Base-by-base conservation (phyloP, 148 eudicot genomes). In the Pharnaceum exiguum region DNA sequence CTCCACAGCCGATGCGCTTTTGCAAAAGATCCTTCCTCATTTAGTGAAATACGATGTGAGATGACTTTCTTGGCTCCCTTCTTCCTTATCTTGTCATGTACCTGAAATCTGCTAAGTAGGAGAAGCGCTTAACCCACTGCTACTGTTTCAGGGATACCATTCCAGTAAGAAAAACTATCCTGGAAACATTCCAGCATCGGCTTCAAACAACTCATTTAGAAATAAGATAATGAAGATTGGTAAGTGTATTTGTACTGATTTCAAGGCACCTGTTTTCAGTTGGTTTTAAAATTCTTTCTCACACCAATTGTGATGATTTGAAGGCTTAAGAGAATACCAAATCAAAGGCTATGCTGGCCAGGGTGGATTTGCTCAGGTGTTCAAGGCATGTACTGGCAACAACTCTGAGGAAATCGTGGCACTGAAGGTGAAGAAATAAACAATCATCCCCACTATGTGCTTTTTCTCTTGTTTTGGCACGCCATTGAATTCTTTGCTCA, bases 311-410 rank as follows among this genome's bases (percentile, higher is more conserved):
- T 62, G 51, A 32, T 54, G 40, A 53, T 26, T 62, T 55, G 46
- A 71, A 90, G 99, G 96, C 71, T 82, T 75, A 71, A 67, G 65
- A 55, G 83, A 80, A 56, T 93, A 93, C 40, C 94, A 75, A 72
- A 83, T 81, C 71, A 88, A 81, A 73, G 96, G 96, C 13, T 80
- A 85, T 71, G 95, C 99, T 58, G 96, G 96, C 49, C 75, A 73
- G 45, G 99, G 96, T 51, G 90, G 90, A 56, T 88, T 88, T 81
- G 96, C 96, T 63, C 86, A 81, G 77, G 95, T 93, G 74, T 85
- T 73, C 55, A 88, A 89, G 66, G 99, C 99, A 57, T 70, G 46
- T 67, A 69, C 81, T 39, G 65, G 81, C 60, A 72, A 75, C 68
- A 72, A 85, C 50, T 83, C 96, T 37, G 87, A 81, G 11, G 83